These are phyloP conservation scores for Calcarisporium arbuscula DNA, from an alignment of 2,329 filamentous ascomycete species.

Conservation along the genomic window DNA sequence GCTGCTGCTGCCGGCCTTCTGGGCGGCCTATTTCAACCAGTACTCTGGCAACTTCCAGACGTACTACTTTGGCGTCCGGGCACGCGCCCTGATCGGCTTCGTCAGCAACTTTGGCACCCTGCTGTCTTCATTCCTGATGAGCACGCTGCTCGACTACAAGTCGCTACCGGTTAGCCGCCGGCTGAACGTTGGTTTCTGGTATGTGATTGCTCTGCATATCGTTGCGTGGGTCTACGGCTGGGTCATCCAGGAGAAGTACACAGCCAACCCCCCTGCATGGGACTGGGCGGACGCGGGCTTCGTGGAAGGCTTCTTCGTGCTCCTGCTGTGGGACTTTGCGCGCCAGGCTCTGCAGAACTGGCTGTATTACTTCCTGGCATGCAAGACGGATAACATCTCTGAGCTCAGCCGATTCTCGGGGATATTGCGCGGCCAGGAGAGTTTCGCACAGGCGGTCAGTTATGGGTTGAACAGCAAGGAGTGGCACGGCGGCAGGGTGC, in stretches of 20 bases:
- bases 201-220: conserved; percentile 36
- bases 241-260: conserved; percentile 47
- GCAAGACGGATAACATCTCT: conserved; percentile 49
- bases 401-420: conserved; percentile 38
- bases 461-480: conserved; percentile 31
- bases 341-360: conserved; percentile 48
- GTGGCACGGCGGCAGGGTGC: conserved; percentile 32
- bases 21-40: conserved; percentile 22
- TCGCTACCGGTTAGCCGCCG: conserved; percentile 29
- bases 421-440: conserved; percentile 34
- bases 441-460: conserved; percentile 32
- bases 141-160: conserved; percentile 37
- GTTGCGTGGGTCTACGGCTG: conserved; percentile 45
- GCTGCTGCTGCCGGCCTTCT: conserved; percentile 17
- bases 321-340: conserved; percentile 43
- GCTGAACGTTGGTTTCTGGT: conserved; percentile 37
- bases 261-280: conserved; percentile 28
- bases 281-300: conserved; percentile 39
- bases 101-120: conserved; percentile 28
- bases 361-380: conserved; percentile 49
- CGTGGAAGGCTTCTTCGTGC: conserved; percentile 39
- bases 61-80: conserved; percentile 31
- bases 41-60: conserved; percentile 41
- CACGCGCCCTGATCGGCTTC: conserved; percentile 40
- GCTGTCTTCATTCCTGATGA: conserved; percentile 38